Evolutionary conservation across 2,329 filamentous ascomycete genomes (phyloP).

Genomic region (Arachnomyces sp.): DNA sequence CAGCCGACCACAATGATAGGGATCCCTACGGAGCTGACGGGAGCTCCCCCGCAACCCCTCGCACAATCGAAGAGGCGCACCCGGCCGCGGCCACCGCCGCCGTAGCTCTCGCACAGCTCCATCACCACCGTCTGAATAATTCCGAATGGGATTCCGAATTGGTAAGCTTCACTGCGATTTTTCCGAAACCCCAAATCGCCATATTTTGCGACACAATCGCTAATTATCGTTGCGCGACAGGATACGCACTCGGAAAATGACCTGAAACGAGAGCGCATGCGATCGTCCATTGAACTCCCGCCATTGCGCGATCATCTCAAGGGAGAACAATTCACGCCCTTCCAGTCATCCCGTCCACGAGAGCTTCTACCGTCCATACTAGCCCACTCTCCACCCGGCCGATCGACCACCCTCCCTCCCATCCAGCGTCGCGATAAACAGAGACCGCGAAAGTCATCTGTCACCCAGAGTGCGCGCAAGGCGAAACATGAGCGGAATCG

Average conservation of each 20-base stretch:
- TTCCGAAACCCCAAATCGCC: no score
- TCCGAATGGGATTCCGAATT: slow-evolving; percentile 70
- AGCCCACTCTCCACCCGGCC: slow-evolving; percentile 67
- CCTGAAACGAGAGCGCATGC: slow-evolving; percentile 53
- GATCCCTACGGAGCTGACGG: slow-evolving; percentile 61
- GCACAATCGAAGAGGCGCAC: slow-evolving; percentile 60
- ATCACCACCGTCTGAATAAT: slow-evolving; percentile 67
- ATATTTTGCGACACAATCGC: slow-evolving; percentile 10
- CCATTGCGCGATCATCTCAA: slow-evolving; percentile 60
- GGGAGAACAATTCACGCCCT: slow-evolving; percentile 59
- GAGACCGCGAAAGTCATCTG: slow-evolving; percentile 74
- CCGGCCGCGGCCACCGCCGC: slow-evolving; percentile 68
- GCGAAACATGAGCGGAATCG: slow-evolving; percentile 72
- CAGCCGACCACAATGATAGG: slow-evolving; percentile 52
- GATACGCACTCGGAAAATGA: slow-evolving; percentile 66
- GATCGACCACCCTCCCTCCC: slow-evolving; percentile 80
- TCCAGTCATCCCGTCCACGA: slow-evolving; percentile 54
- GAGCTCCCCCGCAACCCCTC: slow-evolving; percentile 59
- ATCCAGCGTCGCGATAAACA: slow-evolving; percentile 63
- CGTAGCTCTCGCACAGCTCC: slow-evolving; percentile 76
- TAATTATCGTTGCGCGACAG: slow-evolving; percentile 36
- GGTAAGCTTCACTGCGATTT: slow-evolving; percentile 43
- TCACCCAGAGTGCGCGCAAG: slow-evolving; percentile 68
- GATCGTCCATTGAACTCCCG: slow-evolving; percentile 61
- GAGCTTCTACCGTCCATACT: slow-evolving; percentile 78